Evolutionary conservation across 2,329 filamentous ascomycete species (phyloP).

Genomic region (Xylariaceae sp.): DNA sequence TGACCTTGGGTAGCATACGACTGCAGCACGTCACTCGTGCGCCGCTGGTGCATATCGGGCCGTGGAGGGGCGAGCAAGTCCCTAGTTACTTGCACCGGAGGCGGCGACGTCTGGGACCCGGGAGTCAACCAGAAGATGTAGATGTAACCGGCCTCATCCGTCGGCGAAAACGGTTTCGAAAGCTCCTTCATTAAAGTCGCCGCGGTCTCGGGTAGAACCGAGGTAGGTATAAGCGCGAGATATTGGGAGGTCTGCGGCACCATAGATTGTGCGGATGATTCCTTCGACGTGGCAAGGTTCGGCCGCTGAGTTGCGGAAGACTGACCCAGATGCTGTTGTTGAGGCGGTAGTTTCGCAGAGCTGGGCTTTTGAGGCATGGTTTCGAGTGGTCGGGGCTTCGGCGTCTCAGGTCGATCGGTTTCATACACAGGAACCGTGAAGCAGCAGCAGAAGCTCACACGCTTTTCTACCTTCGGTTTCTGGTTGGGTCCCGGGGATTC

Average conservation of each 20-base stretch:
- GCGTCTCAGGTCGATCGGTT: conserved; percentile 40
- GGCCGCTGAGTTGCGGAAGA: conserved; percentile 31
- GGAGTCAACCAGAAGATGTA: conserved; percentile 98
- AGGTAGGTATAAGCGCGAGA: conserved; percentile 65
- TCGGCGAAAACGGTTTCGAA: conserved; percentile 65
- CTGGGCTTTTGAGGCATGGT: conserved; percentile 27
- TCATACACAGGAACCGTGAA: conserved; percentile 47
- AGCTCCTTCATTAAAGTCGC: conserved; percentile 73
- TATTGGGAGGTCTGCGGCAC: conserved; percentile 43
- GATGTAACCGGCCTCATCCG: conserved; percentile 85
- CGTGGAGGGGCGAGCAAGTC: conserved; percentile 53
- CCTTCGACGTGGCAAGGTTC: conserved; percentile 23
- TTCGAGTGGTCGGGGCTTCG: conserved; percentile 47
- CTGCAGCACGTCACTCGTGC: conserved; percentile 53
- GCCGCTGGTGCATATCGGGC: conserved; percentile 39
- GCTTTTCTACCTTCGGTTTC: conserved; percentile 30
- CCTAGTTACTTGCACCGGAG: conserved; percentile 56
- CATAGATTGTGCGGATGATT: conserved; percentile 28
- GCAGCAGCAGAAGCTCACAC: conserved; percentile 48
- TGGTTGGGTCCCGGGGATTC: conserved; percentile 27
- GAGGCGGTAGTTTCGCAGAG: conserved; percentile 30
- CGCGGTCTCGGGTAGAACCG: conserved; percentile 62
- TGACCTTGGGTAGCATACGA: conserved; percentile 41
- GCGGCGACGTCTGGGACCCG: conserved; percentile 49
- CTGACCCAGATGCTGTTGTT: conserved; percentile 27